Conservation (phyloP, 306 rosid genomes). For the cucumber (Cucumis sativus) region DNA sequence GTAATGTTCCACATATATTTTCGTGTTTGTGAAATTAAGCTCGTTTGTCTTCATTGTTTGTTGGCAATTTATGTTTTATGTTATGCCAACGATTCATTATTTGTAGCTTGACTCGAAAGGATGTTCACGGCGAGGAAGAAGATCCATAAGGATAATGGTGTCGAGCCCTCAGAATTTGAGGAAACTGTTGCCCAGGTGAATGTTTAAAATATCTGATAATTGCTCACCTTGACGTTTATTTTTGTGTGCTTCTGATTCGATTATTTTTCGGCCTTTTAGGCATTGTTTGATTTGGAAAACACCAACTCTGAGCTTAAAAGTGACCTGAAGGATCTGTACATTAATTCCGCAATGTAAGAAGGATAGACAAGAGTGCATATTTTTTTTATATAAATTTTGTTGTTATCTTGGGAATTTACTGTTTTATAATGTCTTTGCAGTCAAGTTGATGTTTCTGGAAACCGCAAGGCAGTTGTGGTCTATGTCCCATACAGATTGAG, state of each 20-base stretch:
- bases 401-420: background rate
- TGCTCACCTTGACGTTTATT: background rate
- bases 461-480: constrained; percentile 67
- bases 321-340: constrained; percentile 84
- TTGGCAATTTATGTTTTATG: background rate
- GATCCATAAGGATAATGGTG: constrained; percentile 38
- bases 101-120: background rate
- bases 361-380: background rate
- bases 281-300: constrained; percentile 63
- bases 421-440: constrained; percentile 17
- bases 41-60: background rate
- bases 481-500: constrained; percentile 67
- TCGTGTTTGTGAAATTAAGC: background rate
- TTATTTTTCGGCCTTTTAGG: constrained; percentile 20
- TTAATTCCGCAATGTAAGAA: constrained; percentile 68
- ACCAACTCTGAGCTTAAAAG: constrained; percentile 78
- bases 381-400: background rate
- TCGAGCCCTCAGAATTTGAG: constrained; percentile 43
- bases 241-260: background rate
- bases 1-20: background rate
- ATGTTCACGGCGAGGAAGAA: constrained; percentile 11
- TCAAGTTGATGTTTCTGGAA: constrained; percentile 61
- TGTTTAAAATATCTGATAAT: background rate
- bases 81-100: background rate
- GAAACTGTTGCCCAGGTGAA: constrained; percentile 66